These are phyloP conservation scores for Ceratobasidium sp. DNA, from an alignment of 1,284 basidiomycete species.

Conservation along the genomic window DNA sequence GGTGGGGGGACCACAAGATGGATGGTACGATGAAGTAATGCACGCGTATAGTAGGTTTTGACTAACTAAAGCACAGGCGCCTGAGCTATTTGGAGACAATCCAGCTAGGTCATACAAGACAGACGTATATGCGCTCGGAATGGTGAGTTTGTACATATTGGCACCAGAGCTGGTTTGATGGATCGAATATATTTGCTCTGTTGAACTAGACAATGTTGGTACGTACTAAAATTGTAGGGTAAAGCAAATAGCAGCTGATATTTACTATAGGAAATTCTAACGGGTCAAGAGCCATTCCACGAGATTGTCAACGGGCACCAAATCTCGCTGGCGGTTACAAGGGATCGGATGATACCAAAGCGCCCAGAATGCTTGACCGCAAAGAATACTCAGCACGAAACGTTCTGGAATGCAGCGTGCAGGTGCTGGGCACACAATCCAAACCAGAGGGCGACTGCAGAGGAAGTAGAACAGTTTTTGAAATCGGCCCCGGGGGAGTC, in stretches of 20 bases:
- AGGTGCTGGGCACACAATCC: slow-evolving; percentile 1
- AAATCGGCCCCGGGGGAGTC: background rate
- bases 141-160: slow-evolving; percentile 2
- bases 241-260: background rate
- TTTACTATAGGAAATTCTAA: background rate
- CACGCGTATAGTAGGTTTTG: background rate
- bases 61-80: background rate
- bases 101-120: slow-evolving; percentile 11
- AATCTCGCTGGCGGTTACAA: background rate
- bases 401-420: background rate
- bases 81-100: background rate
- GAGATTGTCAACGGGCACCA: background rate
- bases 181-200: background rate
- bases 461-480: background rate
- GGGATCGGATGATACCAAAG: background rate
- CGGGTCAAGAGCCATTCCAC: slow-evolving; percentile 2
- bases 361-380: background rate
- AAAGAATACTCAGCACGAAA: background rate
- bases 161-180: background rate
- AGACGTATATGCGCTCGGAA: slow-evolving; percentile 31
- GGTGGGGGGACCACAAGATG: slow-evolving; percentile 20
- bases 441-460: background rate
- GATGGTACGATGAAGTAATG: slow-evolving; percentile 8
- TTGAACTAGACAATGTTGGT: slow-evolving; percentile 2
- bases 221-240: background rate